These are phyloP conservation scores for Penicillium janthinellum DNA, from an alignment of 2,329 filamentous ascomycete species.

Conservation along the genomic window DNA sequence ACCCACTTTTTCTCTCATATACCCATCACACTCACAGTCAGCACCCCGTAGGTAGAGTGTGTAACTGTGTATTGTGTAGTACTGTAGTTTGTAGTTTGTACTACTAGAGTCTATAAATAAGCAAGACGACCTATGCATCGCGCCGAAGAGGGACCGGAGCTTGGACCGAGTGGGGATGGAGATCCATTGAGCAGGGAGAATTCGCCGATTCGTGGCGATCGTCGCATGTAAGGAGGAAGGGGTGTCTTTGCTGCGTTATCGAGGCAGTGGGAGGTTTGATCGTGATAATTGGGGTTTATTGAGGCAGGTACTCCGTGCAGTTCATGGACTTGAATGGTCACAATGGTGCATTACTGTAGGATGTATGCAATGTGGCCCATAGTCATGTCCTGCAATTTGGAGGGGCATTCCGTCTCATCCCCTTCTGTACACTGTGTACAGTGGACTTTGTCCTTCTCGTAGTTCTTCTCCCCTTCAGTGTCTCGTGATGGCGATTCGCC, in stretches of 20 bases:
- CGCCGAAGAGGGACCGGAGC: slow-evolving; percentile 5
- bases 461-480: not conserved
- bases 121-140: slow-evolving; percentile 10
- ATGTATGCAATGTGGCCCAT: not conserved
- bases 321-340: not conserved
- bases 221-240: slow-evolving; percentile 14
- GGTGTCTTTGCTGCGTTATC: not conserved
- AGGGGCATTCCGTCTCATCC: not conserved
- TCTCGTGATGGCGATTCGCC: not conserved
- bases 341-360: not conserved
- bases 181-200: not conserved
- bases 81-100: too few relatives aligned
- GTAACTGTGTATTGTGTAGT: too few relatives aligned
- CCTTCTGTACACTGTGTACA: too few relatives aligned
- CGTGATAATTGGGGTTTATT: not conserved
- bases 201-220: slow-evolving; percentile 14
- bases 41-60: too few relatives aligned
- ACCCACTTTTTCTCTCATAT: not conserved
- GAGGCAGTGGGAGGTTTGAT: not conserved
- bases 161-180: slow-evolving; percentile 4
- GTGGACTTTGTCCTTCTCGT: not conserved
- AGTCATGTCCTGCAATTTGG: not conserved
- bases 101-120: slow-evolving; percentile 14
- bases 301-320: not conserved
- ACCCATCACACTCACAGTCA: too few relatives aligned